These are phyloP conservation scores for Cyberlindnera euphorbiae DNA, from an alignment of 805 yeast genomes.

Conservation along the genomic window DNA sequence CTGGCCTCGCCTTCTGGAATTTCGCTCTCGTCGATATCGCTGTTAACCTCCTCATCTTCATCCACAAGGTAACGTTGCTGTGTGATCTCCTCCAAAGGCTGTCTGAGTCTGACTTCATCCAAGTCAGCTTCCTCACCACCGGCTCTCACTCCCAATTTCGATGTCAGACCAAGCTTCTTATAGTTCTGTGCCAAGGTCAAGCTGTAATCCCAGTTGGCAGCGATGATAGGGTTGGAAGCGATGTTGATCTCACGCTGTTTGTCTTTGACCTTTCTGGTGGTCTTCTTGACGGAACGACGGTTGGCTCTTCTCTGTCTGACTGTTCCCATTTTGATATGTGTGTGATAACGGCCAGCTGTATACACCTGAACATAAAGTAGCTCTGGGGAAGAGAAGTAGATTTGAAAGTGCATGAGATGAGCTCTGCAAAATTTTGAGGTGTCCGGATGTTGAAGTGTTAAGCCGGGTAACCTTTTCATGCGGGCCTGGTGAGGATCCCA, in stretches of 20 bases:
- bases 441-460: slow-evolving; percentile 2
- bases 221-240: slow-evolving; percentile 74
- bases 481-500: too few species aligned
- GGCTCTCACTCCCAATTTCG: slow-evolving; percentile 59
- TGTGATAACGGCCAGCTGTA: background rate
- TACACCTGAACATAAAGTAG: background rate
- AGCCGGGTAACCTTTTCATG: slow-evolving; percentile 8
- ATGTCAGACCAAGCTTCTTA: slow-evolving; percentile 69
- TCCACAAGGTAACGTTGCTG: slow-evolving; percentile 13
- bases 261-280: slow-evolving; percentile 66
- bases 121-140: slow-evolving; percentile 76
- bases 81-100: slow-evolving; percentile 22
- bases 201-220: slow-evolving; percentile 83
- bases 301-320: slow-evolving; percentile 86
- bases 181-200: slow-evolving; percentile 85
- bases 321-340: slow-evolving; percentile 42
- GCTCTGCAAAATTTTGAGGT: slow-evolving; percentile 2
- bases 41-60: slow-evolving; percentile 25
- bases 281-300: slow-evolving; percentile 64
- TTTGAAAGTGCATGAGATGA: slow-evolving; percentile 2
- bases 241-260: slow-evolving; percentile 63
- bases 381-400: too few species aligned
- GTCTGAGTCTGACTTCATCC: slow-evolving; percentile 31
- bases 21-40: slow-evolving; percentile 34
- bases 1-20: slow-evolving; percentile 80